A percentile compares a stretch with the other conserved stretches of the same genome.
Evolutionary conservation across 2,329 filamentous ascomycete genomes (phyloP).

Genomic region (Colletotrichum sojae): DNA sequence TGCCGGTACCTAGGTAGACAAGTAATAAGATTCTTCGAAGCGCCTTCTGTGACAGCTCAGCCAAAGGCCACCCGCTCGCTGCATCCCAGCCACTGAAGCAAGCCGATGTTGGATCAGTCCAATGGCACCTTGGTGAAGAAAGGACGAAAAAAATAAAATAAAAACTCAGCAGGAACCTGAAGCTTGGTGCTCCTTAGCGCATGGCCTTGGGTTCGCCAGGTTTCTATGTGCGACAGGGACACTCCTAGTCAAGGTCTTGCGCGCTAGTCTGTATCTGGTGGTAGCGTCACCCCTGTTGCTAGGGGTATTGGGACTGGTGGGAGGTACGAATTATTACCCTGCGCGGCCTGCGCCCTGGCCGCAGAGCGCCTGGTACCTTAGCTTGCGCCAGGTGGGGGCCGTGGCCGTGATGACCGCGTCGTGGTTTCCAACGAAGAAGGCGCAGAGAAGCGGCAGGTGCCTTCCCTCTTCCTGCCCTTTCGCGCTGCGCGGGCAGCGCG

Average conservation of each 20-base stretch:
- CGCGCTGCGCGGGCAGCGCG: constrained; percentile 19
- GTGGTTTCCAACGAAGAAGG: constrained; percentile 15
- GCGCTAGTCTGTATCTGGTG: constrained; percentile 6
- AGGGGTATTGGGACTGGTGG: constrained; percentile 23
- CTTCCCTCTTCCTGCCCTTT: background rate
- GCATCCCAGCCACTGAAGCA: background rate
- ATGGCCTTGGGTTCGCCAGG: constrained; percentile 26
- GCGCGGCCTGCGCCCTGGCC: constrained; percentile 21
- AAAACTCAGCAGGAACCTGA: constrained; percentile 22
- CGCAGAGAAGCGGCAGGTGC: constrained; percentile 8
- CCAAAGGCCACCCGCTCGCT: background rate
- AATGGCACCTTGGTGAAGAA: background rate
- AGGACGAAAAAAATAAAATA: constrained; percentile 11
- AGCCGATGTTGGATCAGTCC: background rate
- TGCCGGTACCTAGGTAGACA: too few relatives aligned
- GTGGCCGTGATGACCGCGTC: constrained; percentile 31
- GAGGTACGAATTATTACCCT: constrained; percentile 23
- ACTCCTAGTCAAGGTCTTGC: constrained; percentile 8
- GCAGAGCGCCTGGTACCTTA: background rate
- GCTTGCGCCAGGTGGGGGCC: constrained; percentile 25
- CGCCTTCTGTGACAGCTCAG: constrained; percentile 10
- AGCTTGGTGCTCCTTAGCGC: constrained; percentile 35
- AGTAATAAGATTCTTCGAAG: too few relatives aligned
- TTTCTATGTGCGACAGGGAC: constrained; percentile 36
- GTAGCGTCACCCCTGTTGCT: constrained; percentile 30